phyloP scores from a whole-genome alignment of 352 stramenopile species.

The Pythium guiyangense region DNA sequence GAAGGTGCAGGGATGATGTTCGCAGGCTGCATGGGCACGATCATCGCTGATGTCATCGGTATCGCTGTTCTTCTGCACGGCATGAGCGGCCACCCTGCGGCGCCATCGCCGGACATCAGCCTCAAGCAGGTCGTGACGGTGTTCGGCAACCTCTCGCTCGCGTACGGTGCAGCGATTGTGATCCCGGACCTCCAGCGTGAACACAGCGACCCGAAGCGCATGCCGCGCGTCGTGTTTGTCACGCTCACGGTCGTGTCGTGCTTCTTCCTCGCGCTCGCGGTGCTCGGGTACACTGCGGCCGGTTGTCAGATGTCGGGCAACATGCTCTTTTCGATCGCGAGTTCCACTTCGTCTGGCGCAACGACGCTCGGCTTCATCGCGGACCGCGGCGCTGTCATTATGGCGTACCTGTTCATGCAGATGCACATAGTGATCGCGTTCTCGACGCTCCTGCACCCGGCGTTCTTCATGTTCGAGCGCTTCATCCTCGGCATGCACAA shows the following conservation, averaged over 20 bases:
- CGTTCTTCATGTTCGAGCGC: slow-evolving; percentile 59
- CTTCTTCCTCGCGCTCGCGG: slow-evolving; percentile 26
- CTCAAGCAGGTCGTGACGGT: slow-evolving; percentile 34
- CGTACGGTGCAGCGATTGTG: too few relatives aligned
- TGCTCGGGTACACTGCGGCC: too few relatives aligned
- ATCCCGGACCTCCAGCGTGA: too few relatives aligned
- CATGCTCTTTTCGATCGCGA: slow-evolving; percentile 4
- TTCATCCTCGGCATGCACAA: slow-evolving; percentile 61
- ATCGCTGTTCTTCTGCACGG: not conserved
- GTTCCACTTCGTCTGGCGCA: not conserved
- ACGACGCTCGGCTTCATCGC: too few relatives aligned
- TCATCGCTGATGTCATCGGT: too few relatives aligned
- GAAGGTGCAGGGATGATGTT: too few relatives aligned
- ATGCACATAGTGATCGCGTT: slow-evolving; percentile 23
- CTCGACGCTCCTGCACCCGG: slow-evolving; percentile 36
- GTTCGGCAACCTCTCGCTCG: slow-evolving; percentile 51
- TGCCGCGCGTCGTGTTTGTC: too few relatives aligned
- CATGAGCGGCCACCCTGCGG: slow-evolving; percentile 29
- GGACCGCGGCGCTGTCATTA: too few relatives aligned
- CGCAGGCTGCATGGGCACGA: too few relatives aligned
- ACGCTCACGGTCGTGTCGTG: not conserved
- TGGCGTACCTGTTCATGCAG: too few relatives aligned
- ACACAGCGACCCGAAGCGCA: too few relatives aligned
- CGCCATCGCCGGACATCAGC: slow-evolving; percentile 27
- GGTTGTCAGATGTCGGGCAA: too few relatives aligned